Conservation (phyloP, 2,329 filamentous ascomycete genomes). For the Trichoderma sp. region DNA sequence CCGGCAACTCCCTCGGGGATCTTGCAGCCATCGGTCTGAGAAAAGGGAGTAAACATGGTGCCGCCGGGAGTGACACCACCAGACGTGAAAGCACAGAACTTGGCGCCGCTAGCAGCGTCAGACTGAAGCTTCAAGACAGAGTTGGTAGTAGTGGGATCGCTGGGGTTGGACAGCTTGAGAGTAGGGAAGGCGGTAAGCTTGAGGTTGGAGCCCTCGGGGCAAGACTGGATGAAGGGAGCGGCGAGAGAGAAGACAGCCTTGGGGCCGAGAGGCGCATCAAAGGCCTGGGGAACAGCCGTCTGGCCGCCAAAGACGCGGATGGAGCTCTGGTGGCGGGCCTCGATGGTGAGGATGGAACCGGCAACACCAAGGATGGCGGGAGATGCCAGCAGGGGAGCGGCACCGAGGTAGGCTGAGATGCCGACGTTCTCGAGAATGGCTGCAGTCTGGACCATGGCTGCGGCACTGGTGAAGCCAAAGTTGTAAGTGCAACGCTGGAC, state of each 20-base stretch:
- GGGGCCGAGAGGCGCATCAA: conserved; percentile 67
- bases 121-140: conserved; percentile 43
- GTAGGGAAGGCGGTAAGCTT: conserved; percentile 60
- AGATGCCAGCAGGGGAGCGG: conserved; percentile 61
- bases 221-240: conserved; percentile 68
- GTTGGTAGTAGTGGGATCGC: conserved; percentile 33
- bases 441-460: conserved; percentile 66
- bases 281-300: conserved; percentile 63
- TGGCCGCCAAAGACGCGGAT: conserved; percentile 59
- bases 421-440: conserved; percentile 70
- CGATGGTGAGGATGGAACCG: conserved; percentile 68
- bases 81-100: conserved; percentile 66
- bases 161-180: conserved; percentile 48
- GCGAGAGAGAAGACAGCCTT: conserved; percentile 71
- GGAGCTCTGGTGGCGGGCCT: conserved; percentile 71
- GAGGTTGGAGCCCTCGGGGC: conserved; percentile 64
- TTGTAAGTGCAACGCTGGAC: conserved; percentile 70
- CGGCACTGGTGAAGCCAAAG: conserved; percentile 65
- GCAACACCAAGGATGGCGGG: conserved; percentile 62
- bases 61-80: conserved; percentile 55
- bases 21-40: conserved; percentile 50
- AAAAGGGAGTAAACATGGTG: conserved; percentile 58
- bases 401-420: conserved; percentile 71
- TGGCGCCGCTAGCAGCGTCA: conserved; percentile 48
- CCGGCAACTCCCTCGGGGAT: conserved; percentile 62